Evolutionary conservation across 371 early-diverging fungal species (phyloP), one percentile per base, ranked within the genome.

Genomic region (Mucor piriformis): DNA sequence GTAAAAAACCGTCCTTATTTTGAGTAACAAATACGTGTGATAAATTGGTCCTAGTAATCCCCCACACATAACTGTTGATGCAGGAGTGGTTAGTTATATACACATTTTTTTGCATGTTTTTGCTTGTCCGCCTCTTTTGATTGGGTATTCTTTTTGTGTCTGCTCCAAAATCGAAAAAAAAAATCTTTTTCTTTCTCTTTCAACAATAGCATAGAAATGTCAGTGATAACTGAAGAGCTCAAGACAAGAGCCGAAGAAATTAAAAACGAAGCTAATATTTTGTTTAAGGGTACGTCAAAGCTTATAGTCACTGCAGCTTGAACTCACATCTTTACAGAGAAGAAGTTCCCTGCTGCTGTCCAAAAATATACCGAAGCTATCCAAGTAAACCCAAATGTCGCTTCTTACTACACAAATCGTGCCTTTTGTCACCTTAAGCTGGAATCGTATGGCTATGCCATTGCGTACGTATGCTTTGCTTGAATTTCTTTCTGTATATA

Each of bases 371-470:
- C 89, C 8, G 83, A 85, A 59, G 95, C 95, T 10, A 93, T 96
- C 50, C 79, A 88, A 38, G 64, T 87, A 21, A 89, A 96, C 69
- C 91, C 95, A 15, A 82, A 82, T 16, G 90, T 91, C 0, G 87
- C 95, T 6, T 89, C 90, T 18, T 95, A 89, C 73, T 96, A 92
- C 63, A 84, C 95, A 27, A 98, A 98, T 72, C 85, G 99, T 25
- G 94, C 96, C 3, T 90, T 96, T 61, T 94, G 94, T 40, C 88
- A 95, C 73, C 83, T 94, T 18, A 85, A 88, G 50, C 72, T 88
- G 13, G 98, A 98, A 74, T 86, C 88, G 49, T 97, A 94, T 74
- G 96, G 95, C 6, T 89, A 90, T 52, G 96, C 96, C 38, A 90
- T 94, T 64, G 67, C 81, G 87, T 87, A 83, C 51, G 81, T 37